Percentiles rank a stretch among this genome's conserved stretches.
phyloP scores from a whole-genome alignment of 2,329 filamentous ascomycete genomes.

The Nothomitra cinnamomea region DNA sequence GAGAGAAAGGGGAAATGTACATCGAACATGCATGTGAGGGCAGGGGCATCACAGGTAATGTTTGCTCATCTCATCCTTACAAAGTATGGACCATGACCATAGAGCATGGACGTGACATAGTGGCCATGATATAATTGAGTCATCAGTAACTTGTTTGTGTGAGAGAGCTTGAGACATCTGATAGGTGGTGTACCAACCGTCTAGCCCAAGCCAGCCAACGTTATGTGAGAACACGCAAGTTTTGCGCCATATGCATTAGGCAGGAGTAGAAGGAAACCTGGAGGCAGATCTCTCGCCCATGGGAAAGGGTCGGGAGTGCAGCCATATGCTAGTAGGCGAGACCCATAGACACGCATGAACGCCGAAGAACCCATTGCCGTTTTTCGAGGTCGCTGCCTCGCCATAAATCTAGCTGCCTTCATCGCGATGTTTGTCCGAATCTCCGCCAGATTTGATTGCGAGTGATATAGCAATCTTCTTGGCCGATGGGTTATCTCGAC shows the following conservation, averaged over 20 bases:
- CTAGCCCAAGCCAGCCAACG: background rate
- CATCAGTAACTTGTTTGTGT: conserved; percentile 6
- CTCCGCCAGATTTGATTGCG: conserved; percentile 9
- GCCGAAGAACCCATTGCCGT: conserved; percentile 1
- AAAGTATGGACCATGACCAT: no score
- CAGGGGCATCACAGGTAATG: background rate
- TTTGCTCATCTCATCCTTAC: background rate
- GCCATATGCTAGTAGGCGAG: background rate
- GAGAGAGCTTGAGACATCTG: conserved; percentile 5
- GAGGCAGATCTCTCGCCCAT: background rate
- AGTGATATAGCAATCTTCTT: conserved; percentile 17
- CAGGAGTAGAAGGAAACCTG: background rate
- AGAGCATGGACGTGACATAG: background rate
- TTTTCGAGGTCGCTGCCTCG: background rate
- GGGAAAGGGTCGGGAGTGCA: background rate
- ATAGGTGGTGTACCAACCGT: background rate
- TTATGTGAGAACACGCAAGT: background rate
- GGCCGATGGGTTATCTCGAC: conserved; percentile 6
- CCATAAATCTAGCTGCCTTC: background rate
- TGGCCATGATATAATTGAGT: background rate
- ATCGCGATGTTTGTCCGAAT: background rate
- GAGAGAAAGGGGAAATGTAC: conserved; percentile 10
- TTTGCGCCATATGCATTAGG: background rate
- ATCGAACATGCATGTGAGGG: conserved; percentile 5
- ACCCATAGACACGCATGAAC: conserved; percentile 1